Base-by-base conservation (phyloP, 805 yeast genomes). In the Ogataea minuta region DNA sequence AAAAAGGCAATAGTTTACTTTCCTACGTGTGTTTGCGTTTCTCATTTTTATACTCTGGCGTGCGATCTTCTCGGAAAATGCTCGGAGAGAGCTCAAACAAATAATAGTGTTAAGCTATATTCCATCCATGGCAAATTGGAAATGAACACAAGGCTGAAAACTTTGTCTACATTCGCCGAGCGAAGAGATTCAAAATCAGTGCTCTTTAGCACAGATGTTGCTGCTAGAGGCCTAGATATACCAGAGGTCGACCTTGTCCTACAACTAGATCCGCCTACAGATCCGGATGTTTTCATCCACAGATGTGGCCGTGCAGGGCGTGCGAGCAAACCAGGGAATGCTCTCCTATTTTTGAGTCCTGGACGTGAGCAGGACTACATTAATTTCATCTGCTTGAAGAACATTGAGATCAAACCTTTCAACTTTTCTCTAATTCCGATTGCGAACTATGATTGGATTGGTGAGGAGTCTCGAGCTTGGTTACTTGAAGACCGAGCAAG, bases 251-350 rank as follows among this genome's bases (percentile, higher is more conserved):
- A 93, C 55, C 64, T 90, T 17, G 98, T 91, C 3, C 66, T 93
- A n/a, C 99, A 93, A 58, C 52, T 91, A 16, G 98, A 93, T 48
- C 95, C 98, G 2, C 99, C 99, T 1, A 79, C 88, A 0, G 96
- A 90, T 50, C 87, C 97, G 0, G 95, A 84, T 55, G 77, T 88
- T 57, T 93, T 91, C 56, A 72, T 91, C 29, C 99, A 93, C 60
- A 74, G 99, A 57, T 85, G 91, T 63, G 99, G 99, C 15, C 74
- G 99, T 55, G 88, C 99, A 0, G 99, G 95, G 0, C 70, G 99
- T 45, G 97, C 97, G 0, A 90, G 91, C 43, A 77, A 79, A 45
- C 71, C 71, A 4, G 99, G 99, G 2, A 75, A 72, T 42, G 95
- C 95, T 0, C 67, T 88, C 3, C 78, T 86, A 1, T 71, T 93